Base-by-base conservation (phyloP, 257 asterid genomes). In the Solanum sparsipilum region DNA sequence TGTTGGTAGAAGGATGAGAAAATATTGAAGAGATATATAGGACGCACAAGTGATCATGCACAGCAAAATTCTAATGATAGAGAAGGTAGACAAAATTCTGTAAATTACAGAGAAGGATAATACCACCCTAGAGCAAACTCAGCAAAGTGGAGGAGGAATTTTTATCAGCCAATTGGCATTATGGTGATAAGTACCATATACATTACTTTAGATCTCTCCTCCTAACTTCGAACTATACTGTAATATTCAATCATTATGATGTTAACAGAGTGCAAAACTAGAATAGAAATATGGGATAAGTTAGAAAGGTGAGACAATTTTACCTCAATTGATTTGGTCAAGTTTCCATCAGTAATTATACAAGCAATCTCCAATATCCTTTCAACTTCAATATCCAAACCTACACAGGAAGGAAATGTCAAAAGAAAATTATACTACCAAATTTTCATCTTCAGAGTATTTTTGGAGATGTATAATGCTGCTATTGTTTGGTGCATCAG, bases 281-380 rank as follows among this genome's bases (percentile, higher is more conserved):
- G 78, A 89, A 63, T 72, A 68, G 48, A 39, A 25, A 48, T 65
- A 25, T 52, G 25, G 78, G 79, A 21, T 7, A 46, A 48, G 23
- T 78, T 27, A 46, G 38, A 44, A 81, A 46, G 65, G 68, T 27
- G 68, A 86, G 38, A 48, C 18, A 72, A 86, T 72, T 46, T 84
- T 91, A 96, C 99, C 98, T 96, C 99, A 87, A 93, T 88, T 46
- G 93, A 92, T 90, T 93, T 96, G 87, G 92, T 95, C 91, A 97
- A 91, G 70, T 90, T 93, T 87, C 99, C 99, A 91, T 97, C 95
- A 12, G 99, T 97, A 83, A 97, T 93, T 86, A 97, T 92, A 92
- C 99, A 97, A 75, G 99, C 99, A 90, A 97, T 97, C 92, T 97
- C 99, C 95, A 97, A 90, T 90, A 97, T 96, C 89, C 93, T 92